Evolutionary conservation across 345 rosid genomes (phyloP), one percentile per base, ranked within the genome.

Genomic region (Hevea brasiliensis): DNA sequence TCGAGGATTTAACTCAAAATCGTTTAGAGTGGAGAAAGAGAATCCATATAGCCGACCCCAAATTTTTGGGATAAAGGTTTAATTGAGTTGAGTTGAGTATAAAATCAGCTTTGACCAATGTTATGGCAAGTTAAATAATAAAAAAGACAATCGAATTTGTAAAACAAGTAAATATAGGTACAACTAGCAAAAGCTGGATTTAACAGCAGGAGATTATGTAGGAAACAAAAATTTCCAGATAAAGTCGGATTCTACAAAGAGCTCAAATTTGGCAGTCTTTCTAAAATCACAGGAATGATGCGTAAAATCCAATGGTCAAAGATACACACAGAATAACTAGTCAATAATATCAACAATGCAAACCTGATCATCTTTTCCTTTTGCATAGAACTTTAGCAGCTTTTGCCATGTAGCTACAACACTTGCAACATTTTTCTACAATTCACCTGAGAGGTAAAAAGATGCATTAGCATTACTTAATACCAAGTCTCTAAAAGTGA

Each of bases 341-440:
- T 53, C 18, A 72, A 79, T 35, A 61, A 66, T 51, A 41, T 55
- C 50, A 74, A 50, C 24, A 72, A 70, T 15, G 79, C 88, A 71
- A 66, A 91, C 94, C 97, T 91, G 90, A 68, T 91, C 97, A 67
- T 95, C 99, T 65, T 83, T 83, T 74, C 87, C 92, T 56, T 84
- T 85, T n/a, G 86, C 81, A 67, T 84, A 89, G 61, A 79, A 85
- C 80, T 77, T 80, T 63, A 95, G 77, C 77, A 92, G 91, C 7
- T 85, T 81, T 78, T 83, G 85, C 99, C 99, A 95, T 41, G 77
- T 81, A 50, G 60, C 51, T 47, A 91, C 56, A 62, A 79, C 63
- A 50, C 48, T 83, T 0, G 61, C 66, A 5, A 85, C 88, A 71
- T 78, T 91, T 74, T 54, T 83, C 37, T 9, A 77, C 79, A 95